Evolutionary conservation across 1,284 basidiomycete species (phyloP).

Genomic region (Malassezia globosa): DNA sequence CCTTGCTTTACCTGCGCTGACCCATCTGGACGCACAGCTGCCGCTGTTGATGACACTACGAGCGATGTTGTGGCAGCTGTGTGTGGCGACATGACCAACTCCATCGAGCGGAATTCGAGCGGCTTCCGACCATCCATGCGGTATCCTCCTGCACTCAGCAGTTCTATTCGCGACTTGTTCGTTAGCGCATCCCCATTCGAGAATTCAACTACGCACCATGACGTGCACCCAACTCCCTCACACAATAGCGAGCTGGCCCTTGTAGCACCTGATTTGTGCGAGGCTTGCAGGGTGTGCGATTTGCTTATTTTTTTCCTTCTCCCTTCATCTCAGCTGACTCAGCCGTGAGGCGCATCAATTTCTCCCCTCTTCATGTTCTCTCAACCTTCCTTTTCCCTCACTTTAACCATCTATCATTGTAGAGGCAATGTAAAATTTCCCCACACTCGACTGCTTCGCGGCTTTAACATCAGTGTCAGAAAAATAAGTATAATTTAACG

Average conservation of each 20-base stretch:
- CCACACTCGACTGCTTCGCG: not conserved
- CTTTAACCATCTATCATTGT: too few species aligned
- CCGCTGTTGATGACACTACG: slow-evolving; percentile 14
- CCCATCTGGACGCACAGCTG: slow-evolving; percentile 58
- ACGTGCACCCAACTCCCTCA: too few species aligned
- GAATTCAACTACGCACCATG: slow-evolving; percentile 17
- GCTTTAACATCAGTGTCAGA: too few species aligned
- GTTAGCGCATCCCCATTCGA: not conserved
- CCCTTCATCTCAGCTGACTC: not conserved
- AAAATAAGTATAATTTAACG: too few species aligned
- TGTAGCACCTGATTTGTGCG: too few species aligned
- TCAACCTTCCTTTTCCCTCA: too few species aligned
- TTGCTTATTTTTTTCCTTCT: too few species aligned
- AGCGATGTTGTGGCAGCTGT: slow-evolving; percentile 45
- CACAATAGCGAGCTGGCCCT: too few species aligned
- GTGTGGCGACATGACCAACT: slow-evolving; percentile 65
- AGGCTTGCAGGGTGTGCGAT: too few species aligned
- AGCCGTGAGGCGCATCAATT: not conserved
- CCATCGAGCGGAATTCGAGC: slow-evolving; percentile 73
- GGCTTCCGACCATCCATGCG: slow-evolving; percentile 83
- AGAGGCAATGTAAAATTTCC: too few species aligned
- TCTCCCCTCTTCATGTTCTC: not conserved
- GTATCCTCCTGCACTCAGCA: slow-evolving; percentile 67
- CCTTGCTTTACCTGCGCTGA: slow-evolving; percentile 75
- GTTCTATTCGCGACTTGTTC: slow-evolving; percentile 61